Evolutionary conservation across 495 filamentous ascomycete genomes (phyloP).

Genomic region (Trichoderma erinaceum): DNA sequence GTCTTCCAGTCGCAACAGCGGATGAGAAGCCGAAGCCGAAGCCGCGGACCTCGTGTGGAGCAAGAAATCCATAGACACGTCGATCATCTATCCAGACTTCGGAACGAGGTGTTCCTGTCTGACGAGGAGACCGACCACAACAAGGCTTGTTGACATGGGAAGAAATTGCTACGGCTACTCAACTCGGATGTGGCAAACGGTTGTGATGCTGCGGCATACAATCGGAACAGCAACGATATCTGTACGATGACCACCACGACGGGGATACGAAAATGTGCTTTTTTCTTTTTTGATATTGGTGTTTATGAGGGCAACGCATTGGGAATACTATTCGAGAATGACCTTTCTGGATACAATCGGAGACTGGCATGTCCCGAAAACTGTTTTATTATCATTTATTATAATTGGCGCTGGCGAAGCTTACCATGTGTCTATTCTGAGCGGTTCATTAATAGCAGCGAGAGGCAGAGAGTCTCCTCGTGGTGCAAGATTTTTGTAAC

Average conservation of each 20-base stretch:
- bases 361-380: not conserved
- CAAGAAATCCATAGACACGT: not conserved
- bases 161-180: not conserved
- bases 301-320: not conserved
- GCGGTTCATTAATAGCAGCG: not conserved
- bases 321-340: not conserved
- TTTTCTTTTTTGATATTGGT: not conserved
- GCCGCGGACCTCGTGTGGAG: constrained; percentile 6
- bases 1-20: not conserved
- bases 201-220: not conserved
- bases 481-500: not conserved
- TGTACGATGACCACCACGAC: not conserved
- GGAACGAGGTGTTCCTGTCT: constrained; percentile 8
- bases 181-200: not conserved
- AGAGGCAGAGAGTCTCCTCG: not conserved
- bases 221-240: not conserved
- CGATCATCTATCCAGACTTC: constrained; percentile 6
- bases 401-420: not conserved
- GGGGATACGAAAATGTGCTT: not conserved
- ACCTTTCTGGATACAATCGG: not conserved
- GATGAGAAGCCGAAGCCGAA: not conserved
- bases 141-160: constrained; percentile 3
- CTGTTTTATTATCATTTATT: not conserved
- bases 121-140: constrained; percentile 9
- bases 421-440: not conserved